Percentiles rank a stretch among this genome's conserved stretches.
Evolutionary conservation across 1,139 yeast species (phyloP).

Genomic region (Magnusiomyces paraingens): DNA sequence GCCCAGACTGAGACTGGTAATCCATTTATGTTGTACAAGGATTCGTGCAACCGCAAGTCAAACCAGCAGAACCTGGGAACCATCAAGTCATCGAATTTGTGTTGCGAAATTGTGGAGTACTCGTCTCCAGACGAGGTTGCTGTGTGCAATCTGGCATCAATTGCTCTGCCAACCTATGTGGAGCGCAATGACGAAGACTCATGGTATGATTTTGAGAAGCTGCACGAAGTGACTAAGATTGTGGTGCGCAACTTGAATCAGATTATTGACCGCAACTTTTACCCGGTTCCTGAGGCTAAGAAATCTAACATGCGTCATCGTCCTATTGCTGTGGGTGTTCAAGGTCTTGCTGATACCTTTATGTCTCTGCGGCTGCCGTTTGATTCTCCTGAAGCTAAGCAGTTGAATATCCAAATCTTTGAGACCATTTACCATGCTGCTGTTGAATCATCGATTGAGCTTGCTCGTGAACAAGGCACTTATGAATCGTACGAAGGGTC

Average conservation of each 20-base stretch:
- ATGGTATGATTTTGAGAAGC: constrained; percentile 51
- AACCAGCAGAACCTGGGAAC: constrained; percentile 75
- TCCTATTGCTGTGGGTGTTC: constrained; percentile 76
- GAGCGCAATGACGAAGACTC: constrained; percentile 34
- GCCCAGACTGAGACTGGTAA: constrained; percentile 82
- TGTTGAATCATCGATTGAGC: constrained; percentile 61
- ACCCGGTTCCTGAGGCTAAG: constrained; percentile 58
- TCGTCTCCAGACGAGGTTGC: constrained; percentile 74
- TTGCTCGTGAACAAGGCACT: constrained; percentile 52
- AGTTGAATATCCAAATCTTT: constrained; percentile 59
- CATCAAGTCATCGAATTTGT: constrained; percentile 72
- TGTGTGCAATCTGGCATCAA: constrained; percentile 75
- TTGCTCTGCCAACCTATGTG: constrained; percentile 62
- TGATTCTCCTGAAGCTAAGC: constrained; percentile 54
- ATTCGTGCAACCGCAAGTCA: constrained; percentile 67
- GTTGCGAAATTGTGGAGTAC: constrained; percentile 78
- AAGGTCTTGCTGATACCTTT: constrained; percentile 71
- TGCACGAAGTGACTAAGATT: constrained; percentile 58
- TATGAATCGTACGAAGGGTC: constrained; percentile 59
- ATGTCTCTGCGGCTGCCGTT: constrained; percentile 60
- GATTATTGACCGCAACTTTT: constrained; percentile 60
- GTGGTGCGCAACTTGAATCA: constrained; percentile 57
- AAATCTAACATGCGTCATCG: constrained; percentile 59
- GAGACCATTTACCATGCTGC: constrained; percentile 82
- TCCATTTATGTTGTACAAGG: constrained; percentile 77